Conservation (phyloP, 345 rosid genomes). For the Triadica sebifera region DNA sequence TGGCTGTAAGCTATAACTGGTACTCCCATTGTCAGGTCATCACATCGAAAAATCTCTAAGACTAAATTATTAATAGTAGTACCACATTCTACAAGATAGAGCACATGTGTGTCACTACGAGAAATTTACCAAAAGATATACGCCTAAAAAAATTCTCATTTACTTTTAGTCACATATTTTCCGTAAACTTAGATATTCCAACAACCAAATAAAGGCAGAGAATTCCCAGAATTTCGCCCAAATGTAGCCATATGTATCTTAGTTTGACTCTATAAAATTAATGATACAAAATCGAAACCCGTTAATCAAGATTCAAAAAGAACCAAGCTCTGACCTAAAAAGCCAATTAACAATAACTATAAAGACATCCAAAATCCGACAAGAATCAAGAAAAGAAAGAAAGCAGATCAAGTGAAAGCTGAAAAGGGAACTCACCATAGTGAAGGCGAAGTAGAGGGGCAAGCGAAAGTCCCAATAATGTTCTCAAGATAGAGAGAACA, state of each 20-base stretch:
- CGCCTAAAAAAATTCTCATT: too few species aligned
- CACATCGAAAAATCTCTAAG: not conserved
- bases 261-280: not conserved
- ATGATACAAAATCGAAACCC: not conserved
- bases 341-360: too few species aligned
- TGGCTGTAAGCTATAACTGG: too few species aligned
- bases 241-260: not conserved
- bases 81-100: not conserved
- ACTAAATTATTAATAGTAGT: not conserved
- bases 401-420: not conserved
- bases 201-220: not conserved
- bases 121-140: not conserved
- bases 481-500: not conserved
- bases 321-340: not conserved
- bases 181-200: not conserved
- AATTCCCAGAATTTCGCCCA: not conserved
- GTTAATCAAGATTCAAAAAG: not conserved
- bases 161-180: not conserved
- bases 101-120: not conserved
- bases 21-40: too few species aligned
- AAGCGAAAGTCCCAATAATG: not conserved
- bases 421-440: conserved; percentile 5
- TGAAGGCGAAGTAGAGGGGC: not conserved
- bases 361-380: too few species aligned
- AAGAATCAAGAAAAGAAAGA: not conserved